Evolutionary conservation across 495 filamentous ascomycete species (phyloP).

Genomic region (Pseudoneurospora amorphoporcata): DNA sequence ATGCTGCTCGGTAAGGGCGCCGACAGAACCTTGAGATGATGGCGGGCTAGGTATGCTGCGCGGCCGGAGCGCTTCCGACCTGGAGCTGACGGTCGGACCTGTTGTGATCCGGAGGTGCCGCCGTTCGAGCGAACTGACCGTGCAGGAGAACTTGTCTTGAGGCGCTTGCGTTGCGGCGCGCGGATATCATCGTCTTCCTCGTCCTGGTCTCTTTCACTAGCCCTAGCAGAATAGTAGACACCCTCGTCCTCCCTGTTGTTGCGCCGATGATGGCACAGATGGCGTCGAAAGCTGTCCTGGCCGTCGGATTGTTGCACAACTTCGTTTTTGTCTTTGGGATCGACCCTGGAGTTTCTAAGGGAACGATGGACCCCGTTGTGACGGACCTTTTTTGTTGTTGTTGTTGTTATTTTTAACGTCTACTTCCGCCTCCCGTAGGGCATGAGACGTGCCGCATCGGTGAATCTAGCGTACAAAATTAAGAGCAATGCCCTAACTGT

Average conservation of each 20-base stretch:
- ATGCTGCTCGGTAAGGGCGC: too few relatives aligned
- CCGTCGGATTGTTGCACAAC: too few relatives aligned
- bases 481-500: too few relatives aligned
- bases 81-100: background rate
- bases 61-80: constrained; percentile 1
- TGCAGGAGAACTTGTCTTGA: background rate
- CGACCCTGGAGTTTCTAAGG: too few relatives aligned
- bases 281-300: constrained; percentile 2
- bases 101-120: constrained; percentile 1
- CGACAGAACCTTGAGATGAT: constrained; percentile 5
- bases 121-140: background rate
- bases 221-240: background rate
- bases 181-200: constrained; percentile 4
- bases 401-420: too few relatives aligned
- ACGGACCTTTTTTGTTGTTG: too few relatives aligned
- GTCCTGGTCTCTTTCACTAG: constrained; percentile 1
- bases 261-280: background rate
- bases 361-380: too few relatives aligned
- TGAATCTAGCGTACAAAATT: too few relatives aligned
- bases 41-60: constrained; percentile 1
- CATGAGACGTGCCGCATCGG: too few relatives aligned
- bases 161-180: constrained; percentile 3
- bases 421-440: too few relatives aligned
- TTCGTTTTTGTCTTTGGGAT: too few relatives aligned
- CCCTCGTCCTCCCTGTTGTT: background rate